A percentile compares a stretch with the other conserved stretches of the same genome.
These are phyloP conservation scores for Linum usitatissimum DNA, from an alignment of 345 rosid genomes.

Conservation along the genomic window DNA sequence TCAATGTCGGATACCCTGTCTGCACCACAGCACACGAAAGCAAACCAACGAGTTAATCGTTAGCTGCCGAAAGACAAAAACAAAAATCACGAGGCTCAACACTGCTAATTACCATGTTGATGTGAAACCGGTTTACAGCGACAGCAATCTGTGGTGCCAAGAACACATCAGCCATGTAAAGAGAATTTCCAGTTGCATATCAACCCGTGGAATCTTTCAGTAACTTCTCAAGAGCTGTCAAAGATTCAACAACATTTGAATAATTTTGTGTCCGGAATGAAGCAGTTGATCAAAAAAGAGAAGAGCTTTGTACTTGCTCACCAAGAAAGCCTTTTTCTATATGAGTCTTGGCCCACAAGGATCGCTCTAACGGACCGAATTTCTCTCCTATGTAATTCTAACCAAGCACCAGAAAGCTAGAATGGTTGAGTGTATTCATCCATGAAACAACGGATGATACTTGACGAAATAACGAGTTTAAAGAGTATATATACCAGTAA, in stretches of 20 bases:
- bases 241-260: conserved; percentile 3
- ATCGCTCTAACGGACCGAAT: conserved; percentile 24
- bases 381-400: conserved; percentile 34
- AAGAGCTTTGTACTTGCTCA: conserved; percentile 8
- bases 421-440: neutral
- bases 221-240: conserved; percentile 44
- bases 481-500: conserved; percentile 24
- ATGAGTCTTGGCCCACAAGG: conserved; percentile 20
- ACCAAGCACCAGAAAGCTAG: neutral
- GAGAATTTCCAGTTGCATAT: conserved; percentile 44
- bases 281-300: neutral
- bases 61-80: neutral
- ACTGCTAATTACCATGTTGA: conserved; percentile 30
- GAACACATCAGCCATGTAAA: conserved; percentile 48
- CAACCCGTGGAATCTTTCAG: conserved; percentile 25
- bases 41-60: neutral
- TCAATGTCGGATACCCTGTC: conserved; percentile 36
- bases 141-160: conserved; percentile 45
- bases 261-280: too few species aligned
- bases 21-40: conserved; percentile 18
- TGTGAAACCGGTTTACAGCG: conserved; percentile 22
- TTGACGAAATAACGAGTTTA: neutral
- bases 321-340: conserved; percentile 41
- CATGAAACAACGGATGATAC: neutral
- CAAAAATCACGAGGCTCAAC: neutral